Evolutionary conservation across 345 rosid genomes (phyloP).

Genomic region (Garcia nutans): DNA sequence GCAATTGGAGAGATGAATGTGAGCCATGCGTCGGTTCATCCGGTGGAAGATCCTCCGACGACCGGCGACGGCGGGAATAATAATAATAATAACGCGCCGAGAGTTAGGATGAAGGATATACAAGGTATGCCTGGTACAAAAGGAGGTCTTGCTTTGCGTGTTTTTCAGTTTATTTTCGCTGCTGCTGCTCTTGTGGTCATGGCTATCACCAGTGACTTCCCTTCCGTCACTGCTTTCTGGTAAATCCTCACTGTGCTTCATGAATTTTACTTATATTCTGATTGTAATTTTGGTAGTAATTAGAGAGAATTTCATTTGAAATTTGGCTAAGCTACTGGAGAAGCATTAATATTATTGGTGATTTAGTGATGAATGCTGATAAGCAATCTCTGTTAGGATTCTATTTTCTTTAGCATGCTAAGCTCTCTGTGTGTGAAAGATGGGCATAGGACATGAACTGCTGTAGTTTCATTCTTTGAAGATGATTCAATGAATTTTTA

Average conservation of each 20-base stretch:
- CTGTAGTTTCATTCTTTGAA: neutral
- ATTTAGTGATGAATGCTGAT: neutral
- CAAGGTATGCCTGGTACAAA: constrained; percentile 74
- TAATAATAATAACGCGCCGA: constrained; percentile 38
- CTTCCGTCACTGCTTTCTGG: constrained; percentile 73
- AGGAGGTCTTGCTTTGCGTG: constrained; percentile 60
- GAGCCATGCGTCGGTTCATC: constrained; percentile 83
- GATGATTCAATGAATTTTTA: neutral
- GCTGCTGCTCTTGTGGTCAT: constrained; percentile 57
- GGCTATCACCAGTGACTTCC: constrained; percentile 72
- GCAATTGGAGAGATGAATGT: constrained; percentile 61
- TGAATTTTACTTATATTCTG: neutral
- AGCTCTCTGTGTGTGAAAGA: neutral
- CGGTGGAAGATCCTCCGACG: constrained; percentile 62
- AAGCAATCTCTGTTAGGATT: neutral
- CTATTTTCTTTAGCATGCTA: neutral
- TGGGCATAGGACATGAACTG: neutral
- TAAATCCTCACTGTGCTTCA: constrained; percentile 20
- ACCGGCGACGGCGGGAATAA: constrained; percentile 45
- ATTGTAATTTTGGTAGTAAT: neutral
- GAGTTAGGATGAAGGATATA: constrained; percentile 65
- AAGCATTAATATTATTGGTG: neutral
- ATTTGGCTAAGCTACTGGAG: neutral
- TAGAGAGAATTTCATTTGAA: neutral
- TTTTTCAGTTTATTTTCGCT: constrained; percentile 61